Evolutionary conservation across 108 stramenopile genomes (phyloP).

Genomic region (Conticribra guillardii): DNA sequence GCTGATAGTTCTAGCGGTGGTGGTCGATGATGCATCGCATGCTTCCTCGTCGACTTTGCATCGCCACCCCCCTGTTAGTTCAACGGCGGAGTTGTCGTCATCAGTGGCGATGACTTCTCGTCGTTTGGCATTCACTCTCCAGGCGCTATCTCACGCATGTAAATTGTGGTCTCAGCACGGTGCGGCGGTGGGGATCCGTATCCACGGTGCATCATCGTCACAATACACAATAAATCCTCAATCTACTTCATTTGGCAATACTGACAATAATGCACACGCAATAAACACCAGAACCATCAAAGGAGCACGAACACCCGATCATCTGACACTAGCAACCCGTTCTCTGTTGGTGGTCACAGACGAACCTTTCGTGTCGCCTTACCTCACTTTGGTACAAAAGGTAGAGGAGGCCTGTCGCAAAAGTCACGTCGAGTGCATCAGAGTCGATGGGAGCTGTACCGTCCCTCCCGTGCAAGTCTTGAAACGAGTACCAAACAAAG

Average conservation of each 20-base stretch:
- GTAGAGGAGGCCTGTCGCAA: constrained; percentile 38
- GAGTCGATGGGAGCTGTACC: constrained; percentile 71
- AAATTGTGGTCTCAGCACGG: constrained; percentile 47
- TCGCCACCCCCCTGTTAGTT: background rate
- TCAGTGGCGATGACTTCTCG: constrained; percentile 54
- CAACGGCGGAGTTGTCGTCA: background rate
- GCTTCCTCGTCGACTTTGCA: constrained; percentile 1
- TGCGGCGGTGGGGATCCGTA: constrained; percentile 58
- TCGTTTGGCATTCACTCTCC: constrained; percentile 60
- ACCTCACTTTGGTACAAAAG: constrained; percentile 24
- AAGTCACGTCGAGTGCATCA: constrained; percentile 41
- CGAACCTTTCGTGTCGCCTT: constrained; percentile 76
- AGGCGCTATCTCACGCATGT: constrained; percentile 52
- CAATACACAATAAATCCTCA: too few relatives aligned
- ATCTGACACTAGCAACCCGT: constrained; percentile 53
- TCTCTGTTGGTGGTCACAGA: constrained; percentile 58
- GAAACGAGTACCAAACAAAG: constrained; percentile 1
- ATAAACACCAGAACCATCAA: background rate
- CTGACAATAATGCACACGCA: too few relatives aligned
- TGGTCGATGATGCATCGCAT: constrained; percentile 54
- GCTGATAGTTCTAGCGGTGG: constrained; percentile 48
- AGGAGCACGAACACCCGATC: constrained; percentile 54
- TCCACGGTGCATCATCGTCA: constrained; percentile 38
- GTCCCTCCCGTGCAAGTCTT: constrained; percentile 54
- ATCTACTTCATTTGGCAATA: too few relatives aligned